Evolutionary conservation across 352 stramenopile genomes (phyloP).

Genomic region (Globisporangium recalcitrans): DNA sequence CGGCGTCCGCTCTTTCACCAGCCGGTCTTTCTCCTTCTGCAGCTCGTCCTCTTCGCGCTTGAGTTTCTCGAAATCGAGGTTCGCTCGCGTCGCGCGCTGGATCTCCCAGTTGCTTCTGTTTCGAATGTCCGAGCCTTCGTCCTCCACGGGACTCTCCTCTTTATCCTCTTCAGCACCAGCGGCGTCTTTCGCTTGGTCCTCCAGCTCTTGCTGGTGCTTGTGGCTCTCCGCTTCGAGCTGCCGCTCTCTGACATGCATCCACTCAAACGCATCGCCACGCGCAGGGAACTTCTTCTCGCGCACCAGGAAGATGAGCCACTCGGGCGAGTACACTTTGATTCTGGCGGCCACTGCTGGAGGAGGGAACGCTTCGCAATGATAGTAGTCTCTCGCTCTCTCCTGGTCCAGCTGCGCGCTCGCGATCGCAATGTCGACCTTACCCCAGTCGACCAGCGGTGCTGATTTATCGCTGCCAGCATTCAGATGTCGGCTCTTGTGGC

Average conservation of each 20-base stretch:
- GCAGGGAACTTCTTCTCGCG: slow-evolving; percentile 36
- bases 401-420: slow-evolving; percentile 39
- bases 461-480: background rate
- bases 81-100: slow-evolving; percentile 28
- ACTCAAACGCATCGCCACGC: slow-evolving; percentile 25
- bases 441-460: slow-evolving; percentile 30
- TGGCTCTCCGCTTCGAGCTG: slow-evolving; percentile 21
- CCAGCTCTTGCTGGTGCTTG: slow-evolving; percentile 16
- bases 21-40: slow-evolving; percentile 39
- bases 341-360: slow-evolving; percentile 12
- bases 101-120: slow-evolving; percentile 36
- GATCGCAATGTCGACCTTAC: slow-evolving; percentile 38
- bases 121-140: slow-evolving; percentile 46
- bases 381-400: slow-evolving; percentile 27
- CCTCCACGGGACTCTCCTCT: slow-evolving; percentile 22
- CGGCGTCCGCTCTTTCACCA: slow-evolving; percentile 49
- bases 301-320: slow-evolving; percentile 58
- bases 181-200: slow-evolving; percentile 19
- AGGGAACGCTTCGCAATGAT: slow-evolving; percentile 29
- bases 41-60: slow-evolving; percentile 39
- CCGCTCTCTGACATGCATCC: slow-evolving; percentile 27
- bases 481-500: background rate
- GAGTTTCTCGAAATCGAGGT: slow-evolving; percentile 32
- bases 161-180: slow-evolving; percentile 9
- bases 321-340: slow-evolving; percentile 43